Base-by-base conservation (phyloP, 176 grass and related monocot species). In the sorghum (Sorghum bicolor) region DNA sequence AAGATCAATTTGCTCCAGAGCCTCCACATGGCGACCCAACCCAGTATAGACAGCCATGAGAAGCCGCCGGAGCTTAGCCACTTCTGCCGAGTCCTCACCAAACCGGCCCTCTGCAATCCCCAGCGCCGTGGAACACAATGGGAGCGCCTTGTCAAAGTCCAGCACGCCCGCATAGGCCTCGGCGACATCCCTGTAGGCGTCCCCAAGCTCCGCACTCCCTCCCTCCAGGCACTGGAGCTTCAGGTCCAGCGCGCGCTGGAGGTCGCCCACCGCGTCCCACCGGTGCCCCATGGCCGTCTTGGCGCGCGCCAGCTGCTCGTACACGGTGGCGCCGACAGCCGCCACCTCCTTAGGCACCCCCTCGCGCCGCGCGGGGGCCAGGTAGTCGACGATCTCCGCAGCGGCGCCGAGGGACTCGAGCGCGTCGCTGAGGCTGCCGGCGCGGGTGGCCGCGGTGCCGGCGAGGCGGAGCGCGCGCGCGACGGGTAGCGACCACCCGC, bases 401-500 rank as follows among this genome's bases (percentile, higher is more conserved):
- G 93, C 93, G 57, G 89, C 86, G 33, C 74, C 55, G n/a, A 98
- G 85, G 38, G 91, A 88, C 28, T 90, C 91, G 76, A 98, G 61
- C 83, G 87, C 86, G 20, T 95, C 93, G n/a, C 33, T 20, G 57
- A 86, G 80, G 44, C 39, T 31, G 60, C 83, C 85, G 66, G 86
- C 55, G 81, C 89, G 87, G 77, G n/a, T 75, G 36, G 86, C 66
- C 60, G 89, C 82, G 55, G 86, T 66, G 70, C 92, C 92, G 32
- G 90, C 82, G 85, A 95, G 70, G 66, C 82, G 80, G 52, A 95
- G 89, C 24, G 91, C 76, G 80, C 84, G 90, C 34, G 80, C 91
- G 30, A 95, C 85, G 15, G 87, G 75, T 82, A 93, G 44, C 45
- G 91, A 92, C 93, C 93, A 93, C 48, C 93, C 93, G 43, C 93